Conservation (phyloP, 148 eudicot species). For the Selenicereus undatus region DNA sequence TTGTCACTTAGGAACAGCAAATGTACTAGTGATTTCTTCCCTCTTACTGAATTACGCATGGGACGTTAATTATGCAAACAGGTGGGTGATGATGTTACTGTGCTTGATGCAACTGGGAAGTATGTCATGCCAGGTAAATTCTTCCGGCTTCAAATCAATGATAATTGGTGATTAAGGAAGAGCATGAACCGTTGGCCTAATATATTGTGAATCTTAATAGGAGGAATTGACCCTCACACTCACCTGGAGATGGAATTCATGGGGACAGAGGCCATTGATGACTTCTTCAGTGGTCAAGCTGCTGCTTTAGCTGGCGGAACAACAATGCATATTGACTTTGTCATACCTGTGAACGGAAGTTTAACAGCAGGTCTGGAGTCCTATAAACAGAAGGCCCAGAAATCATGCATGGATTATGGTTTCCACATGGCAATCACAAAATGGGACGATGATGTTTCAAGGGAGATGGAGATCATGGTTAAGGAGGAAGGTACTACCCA, state of each 20-base stretch:
- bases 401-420: slow-evolving; percentile 92
- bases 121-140: slow-evolving; percentile 93
- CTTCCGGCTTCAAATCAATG: not conserved
- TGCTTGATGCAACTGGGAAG: slow-evolving; percentile 90
- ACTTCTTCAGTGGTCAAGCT: slow-evolving; percentile 92
- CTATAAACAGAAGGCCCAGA: slow-evolving; percentile 59
- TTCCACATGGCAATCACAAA: slow-evolving; percentile 97
- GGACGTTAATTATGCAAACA: slow-evolving; percentile 24
- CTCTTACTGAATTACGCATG: not conserved
- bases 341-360: slow-evolving; percentile 82
- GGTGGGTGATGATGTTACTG: slow-evolving; percentile 76
- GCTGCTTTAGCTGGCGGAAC: slow-evolving; percentile 99
- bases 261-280: slow-evolving; percentile 87
- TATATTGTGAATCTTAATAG: slow-evolving; percentile 34
- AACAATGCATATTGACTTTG: slow-evolving; percentile 98
- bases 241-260: slow-evolving; percentile 87
- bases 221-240: slow-evolving; percentile 98
- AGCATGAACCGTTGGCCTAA: not conserved
- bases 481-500: slow-evolving; percentile 68
- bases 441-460: slow-evolving; percentile 82
- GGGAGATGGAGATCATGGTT: slow-evolving; percentile 93
- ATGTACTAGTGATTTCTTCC: not conserved
- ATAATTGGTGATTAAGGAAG: not conserved
- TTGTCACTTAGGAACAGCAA: not conserved
- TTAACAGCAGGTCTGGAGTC: slow-evolving; percentile 68